A percentile compares a stretch with the other conserved stretches of the same genome.
phyloP scores from a whole-genome alignment of 176 grass and related monocot species.

The Juncus effusus region DNA sequence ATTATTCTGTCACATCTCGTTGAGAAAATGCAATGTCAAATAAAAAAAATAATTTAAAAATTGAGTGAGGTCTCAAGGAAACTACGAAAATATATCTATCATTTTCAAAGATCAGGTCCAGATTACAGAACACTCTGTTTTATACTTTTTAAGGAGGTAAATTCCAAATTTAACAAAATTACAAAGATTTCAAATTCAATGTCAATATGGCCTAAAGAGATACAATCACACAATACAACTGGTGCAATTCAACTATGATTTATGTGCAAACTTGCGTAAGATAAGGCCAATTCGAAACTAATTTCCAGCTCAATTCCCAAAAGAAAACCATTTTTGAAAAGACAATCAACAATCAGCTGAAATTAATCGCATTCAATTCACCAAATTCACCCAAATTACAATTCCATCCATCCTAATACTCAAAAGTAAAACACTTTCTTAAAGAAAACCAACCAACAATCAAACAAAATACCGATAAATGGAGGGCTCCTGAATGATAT shows the following conservation, averaged over 20 bases:
- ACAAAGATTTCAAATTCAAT: no score
- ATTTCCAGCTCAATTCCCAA: no score
- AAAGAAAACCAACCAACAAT: not conserved
- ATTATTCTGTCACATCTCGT: not conserved
- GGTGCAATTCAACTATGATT: no score
- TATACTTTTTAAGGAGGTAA: no score
- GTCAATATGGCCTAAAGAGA: no score
- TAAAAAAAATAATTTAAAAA: not conserved
- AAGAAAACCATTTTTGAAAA: no score
- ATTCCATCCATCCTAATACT: not conserved
- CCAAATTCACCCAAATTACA: not conserved
- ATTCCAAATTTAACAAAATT: no score
- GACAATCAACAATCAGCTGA: not conserved
- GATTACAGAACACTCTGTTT: no score
- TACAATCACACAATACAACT: no score
- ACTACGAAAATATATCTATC: not conserved
- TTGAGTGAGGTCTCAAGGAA: not conserved
- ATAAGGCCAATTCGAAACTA: no score
- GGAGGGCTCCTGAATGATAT: constrained; percentile 79
- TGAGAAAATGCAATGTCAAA: not conserved
- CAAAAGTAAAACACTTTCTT: not conserved
- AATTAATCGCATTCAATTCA: not conserved
- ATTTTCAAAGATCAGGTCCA: no score
- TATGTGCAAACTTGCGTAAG: no score
- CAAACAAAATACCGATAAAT: constrained; percentile 49